Base-by-base conservation (phyloP, 1,284 basidiomycete genomes). In the Naganishia sp. region DNA sequence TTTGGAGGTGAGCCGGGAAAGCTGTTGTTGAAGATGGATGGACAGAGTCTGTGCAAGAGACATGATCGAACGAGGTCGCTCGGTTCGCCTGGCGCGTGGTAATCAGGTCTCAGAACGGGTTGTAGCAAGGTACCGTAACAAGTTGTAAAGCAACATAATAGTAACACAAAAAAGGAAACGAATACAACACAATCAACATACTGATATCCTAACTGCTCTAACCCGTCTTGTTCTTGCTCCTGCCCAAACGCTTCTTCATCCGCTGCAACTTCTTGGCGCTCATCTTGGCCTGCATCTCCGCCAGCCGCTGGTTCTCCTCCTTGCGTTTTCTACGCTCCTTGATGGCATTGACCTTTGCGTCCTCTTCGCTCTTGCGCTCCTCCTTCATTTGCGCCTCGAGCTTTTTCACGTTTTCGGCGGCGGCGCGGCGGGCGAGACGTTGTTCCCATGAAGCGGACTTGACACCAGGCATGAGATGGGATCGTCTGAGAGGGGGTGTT, bases 221-320 rank as follows among this genome's bases (percentile, higher is more conserved):
- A 68, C 79, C 79, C 71, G 78, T 81, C 77, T 80, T 77, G 75
- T 80, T 79, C 78, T 80, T 80, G 48, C 78, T 75, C 65, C 79
- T 68, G 43, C 79, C 79, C 70, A 76, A 75, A 67, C 79, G 77
- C 78, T 80, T 81, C 70, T 76, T 75, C 75, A 81, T 75, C 61
- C 80, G 72, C 73, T 80, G 79, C 23, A 78, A 69, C 72, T 79
- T 80, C 76, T 80, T 81, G n/a, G 77, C 79, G 7, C 75, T 77
- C 79, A 80, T 80, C 73, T 74, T 78, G 15, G 77, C 77, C 23
- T 71, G 72, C 70, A 78, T 71, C 68, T 78, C 73, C 68, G 78
- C 79, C 71, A 77, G 67, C 60, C 80, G 71, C 65, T 73, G 71
- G 72, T 77, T 78, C 73, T 81, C 79, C 39, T 75, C 80, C 46